These are phyloP conservation scores for Lasiodiplodia sp. DNA, from an alignment of 2,329 filamentous ascomycete species.

Conservation along the genomic window DNA sequence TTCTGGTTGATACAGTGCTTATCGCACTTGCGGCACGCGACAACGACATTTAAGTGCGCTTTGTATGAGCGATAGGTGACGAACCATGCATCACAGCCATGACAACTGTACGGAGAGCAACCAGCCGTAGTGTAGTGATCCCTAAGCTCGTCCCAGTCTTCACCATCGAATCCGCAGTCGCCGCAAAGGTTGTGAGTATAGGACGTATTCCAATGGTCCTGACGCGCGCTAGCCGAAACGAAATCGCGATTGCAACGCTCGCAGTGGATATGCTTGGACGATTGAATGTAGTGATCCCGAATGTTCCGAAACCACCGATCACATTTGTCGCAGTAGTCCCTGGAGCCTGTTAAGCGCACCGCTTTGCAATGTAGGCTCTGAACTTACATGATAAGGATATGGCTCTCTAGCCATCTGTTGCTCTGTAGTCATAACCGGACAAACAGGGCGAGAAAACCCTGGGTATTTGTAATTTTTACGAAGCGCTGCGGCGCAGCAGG, in stretches of 20 bases:
- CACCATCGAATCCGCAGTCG: slow-evolving; percentile 17
- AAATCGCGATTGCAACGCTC: slow-evolving; percentile 18
- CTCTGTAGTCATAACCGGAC: no score
- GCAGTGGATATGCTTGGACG: slow-evolving; percentile 11
- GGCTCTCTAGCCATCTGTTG: background rate
- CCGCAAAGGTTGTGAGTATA: slow-evolving; percentile 17
- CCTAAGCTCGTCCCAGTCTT: slow-evolving; percentile 15
- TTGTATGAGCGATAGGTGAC: background rate
- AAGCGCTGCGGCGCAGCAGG: no score
- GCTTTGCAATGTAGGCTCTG: background rate
- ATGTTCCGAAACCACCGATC: slow-evolving; percentile 11
- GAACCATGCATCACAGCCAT: slow-evolving; percentile 17
- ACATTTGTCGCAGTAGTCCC: slow-evolving; percentile 15
- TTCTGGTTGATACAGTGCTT: slow-evolving; percentile 22
- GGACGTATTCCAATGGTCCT: slow-evolving; percentile 8
- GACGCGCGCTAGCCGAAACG: background rate
- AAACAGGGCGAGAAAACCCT: no score
- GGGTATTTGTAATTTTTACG: no score
- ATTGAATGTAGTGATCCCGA: background rate
- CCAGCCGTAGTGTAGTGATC: background rate
- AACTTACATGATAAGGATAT: slow-evolving; percentile 12
- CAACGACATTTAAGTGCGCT: background rate
- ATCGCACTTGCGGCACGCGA: slow-evolving; percentile 17
- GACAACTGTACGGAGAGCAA: slow-evolving; percentile 9
- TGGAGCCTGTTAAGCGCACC: background rate